phyloP scores from a whole-genome alignment of 1,139 yeast species.

The Yamadazyma mexicana region DNA sequence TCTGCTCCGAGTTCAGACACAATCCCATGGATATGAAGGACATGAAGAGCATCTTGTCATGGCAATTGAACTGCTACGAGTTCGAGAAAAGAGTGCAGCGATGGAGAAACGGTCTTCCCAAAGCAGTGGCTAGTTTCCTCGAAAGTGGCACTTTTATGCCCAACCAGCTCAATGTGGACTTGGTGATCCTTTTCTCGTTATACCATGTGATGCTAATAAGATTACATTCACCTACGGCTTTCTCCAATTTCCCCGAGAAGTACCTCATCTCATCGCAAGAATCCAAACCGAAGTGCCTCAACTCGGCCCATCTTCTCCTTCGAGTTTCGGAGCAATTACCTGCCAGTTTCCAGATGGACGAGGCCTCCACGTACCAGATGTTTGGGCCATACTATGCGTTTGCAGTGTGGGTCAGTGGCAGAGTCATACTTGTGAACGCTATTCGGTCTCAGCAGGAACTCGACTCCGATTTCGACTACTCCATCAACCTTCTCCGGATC shows the following conservation, averaged over 20 bases:
- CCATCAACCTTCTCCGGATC: slow-evolving; percentile 12
- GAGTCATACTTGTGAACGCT: slow-evolving; percentile 17
- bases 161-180: slow-evolving; percentile 8
- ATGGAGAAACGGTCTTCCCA: slow-evolving; percentile 14
- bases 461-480: slow-evolving; percentile 14
- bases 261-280: slow-evolving; percentile 15
- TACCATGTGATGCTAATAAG: slow-evolving; percentile 18
- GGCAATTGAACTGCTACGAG: slow-evolving; percentile 18
- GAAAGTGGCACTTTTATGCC: slow-evolving; percentile 6
- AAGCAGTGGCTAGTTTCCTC: slow-evolving; percentile 9
- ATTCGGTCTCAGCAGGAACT: slow-evolving; percentile 14
- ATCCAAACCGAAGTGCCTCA: slow-evolving; percentile 15
- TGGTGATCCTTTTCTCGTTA: slow-evolving; percentile 13
- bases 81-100: slow-evolving; percentile 13
- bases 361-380: slow-evolving; percentile 11
- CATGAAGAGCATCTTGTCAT: slow-evolving; percentile 15
- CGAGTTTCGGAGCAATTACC: slow-evolving; percentile 11
- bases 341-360: slow-evolving; percentile 8
- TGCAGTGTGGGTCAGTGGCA: slow-evolving; percentile 20
- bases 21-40: slow-evolving; percentile 17
- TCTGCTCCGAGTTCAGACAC: slow-evolving; percentile 13
- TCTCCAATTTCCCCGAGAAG: slow-evolving; percentile 15
- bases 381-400: slow-evolving; percentile 22
- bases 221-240: slow-evolving; percentile 18
- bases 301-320: slow-evolving; percentile 13